Evolutionary conservation across 2,329 filamentous ascomycete genomes (phyloP).

Genomic region (Biscogniauxia mediterranea): DNA sequence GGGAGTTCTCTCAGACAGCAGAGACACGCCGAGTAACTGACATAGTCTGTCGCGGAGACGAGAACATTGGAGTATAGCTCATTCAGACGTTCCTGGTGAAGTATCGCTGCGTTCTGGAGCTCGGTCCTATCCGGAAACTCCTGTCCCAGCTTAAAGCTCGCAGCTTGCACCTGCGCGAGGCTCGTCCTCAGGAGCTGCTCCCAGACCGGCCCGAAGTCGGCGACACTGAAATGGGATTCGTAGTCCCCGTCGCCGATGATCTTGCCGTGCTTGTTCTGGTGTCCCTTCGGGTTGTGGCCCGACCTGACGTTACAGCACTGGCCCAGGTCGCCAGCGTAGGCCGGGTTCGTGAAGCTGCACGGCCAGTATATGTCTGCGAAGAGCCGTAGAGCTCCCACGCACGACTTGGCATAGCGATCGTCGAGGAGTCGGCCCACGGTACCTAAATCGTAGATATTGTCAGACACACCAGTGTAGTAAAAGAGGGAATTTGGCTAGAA

Average conservation of each 20-base stretch:
- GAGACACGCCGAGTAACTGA: slow-evolving; percentile 33
- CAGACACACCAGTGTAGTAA: not conserved
- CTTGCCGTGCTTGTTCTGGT: slow-evolving; percentile 33
- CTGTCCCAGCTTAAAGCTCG: slow-evolving; percentile 28
- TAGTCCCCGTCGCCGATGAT: slow-evolving; percentile 35
- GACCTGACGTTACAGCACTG: slow-evolving; percentile 33
- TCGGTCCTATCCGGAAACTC: slow-evolving; percentile 29
- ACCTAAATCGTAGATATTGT: slow-evolving; percentile 13
- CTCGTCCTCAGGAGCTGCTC: slow-evolving; percentile 29
- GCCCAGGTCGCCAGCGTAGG: slow-evolving; percentile 25
- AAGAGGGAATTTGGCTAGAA: not conserved
- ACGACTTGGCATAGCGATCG: slow-evolving; percentile 31
- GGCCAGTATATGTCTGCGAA: slow-evolving; percentile 34
- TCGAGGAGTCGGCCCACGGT: slow-evolving; percentile 32
- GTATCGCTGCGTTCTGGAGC: slow-evolving; percentile 29
- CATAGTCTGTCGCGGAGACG: slow-evolving; percentile 25
- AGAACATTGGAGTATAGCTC: slow-evolving; percentile 32
- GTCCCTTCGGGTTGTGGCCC: slow-evolving; percentile 34
- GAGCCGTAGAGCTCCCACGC: slow-evolving; percentile 29
- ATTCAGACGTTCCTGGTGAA: slow-evolving; percentile 32
- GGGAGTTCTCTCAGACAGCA: slow-evolving; percentile 34
- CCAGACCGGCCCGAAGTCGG: slow-evolving; percentile 27
- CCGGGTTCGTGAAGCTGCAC: slow-evolving; percentile 27
- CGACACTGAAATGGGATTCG: slow-evolving; percentile 27
- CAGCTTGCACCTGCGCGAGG: slow-evolving; percentile 28